Evolutionary conservation across 768 basidiomycete species (phyloP).

Genomic region (Panaeolus papilionaceus): DNA sequence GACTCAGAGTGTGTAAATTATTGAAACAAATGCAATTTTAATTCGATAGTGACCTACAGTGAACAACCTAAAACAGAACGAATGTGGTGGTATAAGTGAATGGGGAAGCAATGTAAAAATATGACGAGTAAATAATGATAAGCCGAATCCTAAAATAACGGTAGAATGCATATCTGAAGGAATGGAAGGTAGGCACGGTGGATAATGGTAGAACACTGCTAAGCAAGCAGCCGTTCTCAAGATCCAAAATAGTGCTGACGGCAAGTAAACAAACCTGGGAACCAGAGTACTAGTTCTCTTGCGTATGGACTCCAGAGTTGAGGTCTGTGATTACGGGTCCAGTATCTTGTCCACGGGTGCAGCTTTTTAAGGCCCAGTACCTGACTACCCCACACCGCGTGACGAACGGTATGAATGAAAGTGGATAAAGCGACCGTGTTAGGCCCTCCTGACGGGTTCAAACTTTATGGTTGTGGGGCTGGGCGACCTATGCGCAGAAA

Average conservation of each 20-base stretch:
- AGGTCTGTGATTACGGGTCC: background rate
- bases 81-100: background rate
- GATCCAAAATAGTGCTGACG: background rate
- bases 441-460: constrained; percentile 11
- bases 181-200: background rate
- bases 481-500: background rate
- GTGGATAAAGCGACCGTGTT: background rate
- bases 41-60: background rate
- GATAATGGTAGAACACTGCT: background rate
- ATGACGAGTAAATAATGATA: background rate
- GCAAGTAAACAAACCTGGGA: background rate
- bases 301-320: background rate
- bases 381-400: background rate
- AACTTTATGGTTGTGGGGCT: background rate
- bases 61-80: background rate
- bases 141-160: no score
- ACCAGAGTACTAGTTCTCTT: background rate
- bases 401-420: background rate
- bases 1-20: no score
- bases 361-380: background rate
- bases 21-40: no score
- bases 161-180: background rate
- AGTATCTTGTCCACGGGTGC: background rate
- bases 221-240: background rate
- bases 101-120: background rate